These are phyloP conservation scores for Chalara sp. DNA, from an alignment of 2,329 filamentous ascomycete genomes.

Conservation along the genomic window DNA sequence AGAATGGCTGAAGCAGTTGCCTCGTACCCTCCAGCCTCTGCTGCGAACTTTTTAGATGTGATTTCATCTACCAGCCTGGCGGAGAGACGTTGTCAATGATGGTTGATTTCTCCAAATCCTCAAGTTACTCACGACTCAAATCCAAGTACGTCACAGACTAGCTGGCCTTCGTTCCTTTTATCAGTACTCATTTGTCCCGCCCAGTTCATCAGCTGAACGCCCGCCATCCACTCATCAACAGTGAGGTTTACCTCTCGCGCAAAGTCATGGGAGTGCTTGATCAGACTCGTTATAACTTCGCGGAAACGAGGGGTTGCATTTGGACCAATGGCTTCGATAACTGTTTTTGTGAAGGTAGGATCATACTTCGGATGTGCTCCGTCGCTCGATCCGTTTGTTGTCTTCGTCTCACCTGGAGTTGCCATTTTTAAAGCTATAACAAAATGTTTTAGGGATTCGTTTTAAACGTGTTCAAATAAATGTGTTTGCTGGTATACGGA, in stretches of 20 bases:
- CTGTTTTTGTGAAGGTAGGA: constrained; percentile 51
- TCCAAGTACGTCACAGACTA: constrained; percentile 56
- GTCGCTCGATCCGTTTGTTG: too few relatives aligned
- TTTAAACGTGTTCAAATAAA: too few relatives aligned
- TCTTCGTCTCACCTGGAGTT: too few relatives aligned
- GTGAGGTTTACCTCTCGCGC: constrained; percentile 51
- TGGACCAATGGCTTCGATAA: constrained; percentile 55
- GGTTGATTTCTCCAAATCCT: not conserved
- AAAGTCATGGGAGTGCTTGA: constrained; percentile 51
- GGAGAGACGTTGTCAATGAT: constrained; percentile 14
- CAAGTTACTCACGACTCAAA: constrained; percentile 44
- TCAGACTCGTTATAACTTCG: constrained; percentile 46
- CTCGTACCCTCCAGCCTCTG: constrained; percentile 36
- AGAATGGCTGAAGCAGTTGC: constrained; percentile 47
- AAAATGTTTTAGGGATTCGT: too few relatives aligned
- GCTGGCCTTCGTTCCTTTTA: constrained; percentile 57
- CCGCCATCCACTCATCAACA: constrained; percentile 51
- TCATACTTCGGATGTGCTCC: constrained; percentile 18
- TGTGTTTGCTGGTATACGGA: too few relatives aligned
- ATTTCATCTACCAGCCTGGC: constrained; percentile 31
- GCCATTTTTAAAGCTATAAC: too few relatives aligned
- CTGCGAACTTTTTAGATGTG: constrained; percentile 16
- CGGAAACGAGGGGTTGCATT: constrained; percentile 50
- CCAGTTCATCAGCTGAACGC: constrained; percentile 50
- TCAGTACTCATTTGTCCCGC: constrained; percentile 56